phyloP scores from a whole-genome alignment of 768 basidiomycete genomes.

The Leccinum longicurvipes region DNA sequence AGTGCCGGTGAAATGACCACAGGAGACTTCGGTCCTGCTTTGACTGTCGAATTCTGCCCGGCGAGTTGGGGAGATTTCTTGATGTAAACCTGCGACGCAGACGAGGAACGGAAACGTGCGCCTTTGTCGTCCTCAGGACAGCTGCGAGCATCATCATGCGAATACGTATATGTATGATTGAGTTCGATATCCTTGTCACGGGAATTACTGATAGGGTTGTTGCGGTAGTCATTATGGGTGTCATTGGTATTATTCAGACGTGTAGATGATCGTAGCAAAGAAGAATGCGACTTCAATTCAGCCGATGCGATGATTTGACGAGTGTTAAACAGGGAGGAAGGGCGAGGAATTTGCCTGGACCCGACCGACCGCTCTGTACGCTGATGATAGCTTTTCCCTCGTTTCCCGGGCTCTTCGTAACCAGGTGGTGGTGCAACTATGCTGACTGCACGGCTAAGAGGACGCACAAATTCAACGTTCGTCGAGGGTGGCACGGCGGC shows the following conservation, averaged over 20 bases:
- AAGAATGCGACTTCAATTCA: constrained; percentile 9
- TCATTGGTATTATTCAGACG: constrained; percentile 21
- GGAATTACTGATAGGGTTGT: constrained; percentile 19
- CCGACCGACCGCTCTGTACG: constrained; percentile 4
- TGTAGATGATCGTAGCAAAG: constrained; percentile 19
- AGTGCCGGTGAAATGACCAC: constrained; percentile 63
- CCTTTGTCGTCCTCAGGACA: constrained; percentile 2
- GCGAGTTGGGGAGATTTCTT: constrained; percentile 13
- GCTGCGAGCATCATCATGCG: constrained; percentile 15
- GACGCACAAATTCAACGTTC: constrained; percentile 16
- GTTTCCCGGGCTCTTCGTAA: constrained; percentile 16
- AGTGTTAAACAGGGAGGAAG: constrained; percentile 3
- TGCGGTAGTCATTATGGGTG: constrained; percentile 22
- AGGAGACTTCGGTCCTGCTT: constrained; percentile 42
- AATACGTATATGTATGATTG: constrained; percentile 24
- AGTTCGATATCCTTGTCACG: constrained; percentile 12
- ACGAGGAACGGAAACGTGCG: constrained; percentile 6
- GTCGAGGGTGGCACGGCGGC: not conserved
- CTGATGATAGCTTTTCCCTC: constrained; percentile 11
- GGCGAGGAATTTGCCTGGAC: constrained; percentile 1
- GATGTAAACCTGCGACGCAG: constrained; percentile 11
- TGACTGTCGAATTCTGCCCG: constrained; percentile 17
- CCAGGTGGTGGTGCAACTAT: constrained; percentile 29
- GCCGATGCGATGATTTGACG: constrained; percentile 3
- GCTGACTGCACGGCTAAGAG: constrained; percentile 29